These are phyloP conservation scores for Arachis hypogaea DNA, from an alignment of 306 rosid species.

Conservation along the genomic window DNA sequence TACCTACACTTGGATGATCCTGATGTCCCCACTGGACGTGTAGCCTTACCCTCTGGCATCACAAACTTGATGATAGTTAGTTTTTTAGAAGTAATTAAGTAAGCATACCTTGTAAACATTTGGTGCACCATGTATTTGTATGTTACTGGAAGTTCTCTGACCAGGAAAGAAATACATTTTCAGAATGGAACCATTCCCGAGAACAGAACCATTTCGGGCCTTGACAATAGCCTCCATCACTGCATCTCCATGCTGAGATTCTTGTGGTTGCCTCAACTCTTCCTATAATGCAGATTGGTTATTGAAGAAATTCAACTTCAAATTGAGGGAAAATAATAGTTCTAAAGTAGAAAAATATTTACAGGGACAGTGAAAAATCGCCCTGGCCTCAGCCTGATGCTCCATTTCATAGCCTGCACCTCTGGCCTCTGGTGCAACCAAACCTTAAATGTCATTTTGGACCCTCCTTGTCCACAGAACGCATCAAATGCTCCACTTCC, in stretches of 20 bases:
- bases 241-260: conserved; percentile 90
- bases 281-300: conserved; percentile 61
- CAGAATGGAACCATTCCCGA: conserved; percentile 91
- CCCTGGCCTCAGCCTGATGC: conserved; percentile 87
- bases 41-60: conserved; percentile 54
- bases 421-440: conserved; percentile 89
- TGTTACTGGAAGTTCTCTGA: conserved; percentile 81
- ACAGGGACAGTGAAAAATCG: conserved; percentile 84
- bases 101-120: conserved; percentile 77
- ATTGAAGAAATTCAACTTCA: conserved; percentile 33
- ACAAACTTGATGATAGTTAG: conserved; percentile 46
- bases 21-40: conserved; percentile 45
- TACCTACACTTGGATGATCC: conserved; percentile 49
- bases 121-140: conserved; percentile 81
- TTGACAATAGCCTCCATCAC: conserved; percentile 88
- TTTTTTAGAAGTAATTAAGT: conserved; percentile 32
- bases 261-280: conserved; percentile 76
- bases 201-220: conserved; percentile 74
- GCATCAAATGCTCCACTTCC: conserved; percentile 95
- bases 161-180: conserved; percentile 96
- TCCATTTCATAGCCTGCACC: conserved; percentile 94
- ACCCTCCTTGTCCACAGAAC: conserved; percentile 73
- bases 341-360: conserved; percentile 40
- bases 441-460: conserved; percentile 75
- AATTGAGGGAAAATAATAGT: conserved; percentile 5